A percentile compares a stretch with the other conserved stretches of the same genome.
phyloP scores from a whole-genome alignment of 2,329 filamentous ascomycete species.

The Cordyceps sp. region DNA sequence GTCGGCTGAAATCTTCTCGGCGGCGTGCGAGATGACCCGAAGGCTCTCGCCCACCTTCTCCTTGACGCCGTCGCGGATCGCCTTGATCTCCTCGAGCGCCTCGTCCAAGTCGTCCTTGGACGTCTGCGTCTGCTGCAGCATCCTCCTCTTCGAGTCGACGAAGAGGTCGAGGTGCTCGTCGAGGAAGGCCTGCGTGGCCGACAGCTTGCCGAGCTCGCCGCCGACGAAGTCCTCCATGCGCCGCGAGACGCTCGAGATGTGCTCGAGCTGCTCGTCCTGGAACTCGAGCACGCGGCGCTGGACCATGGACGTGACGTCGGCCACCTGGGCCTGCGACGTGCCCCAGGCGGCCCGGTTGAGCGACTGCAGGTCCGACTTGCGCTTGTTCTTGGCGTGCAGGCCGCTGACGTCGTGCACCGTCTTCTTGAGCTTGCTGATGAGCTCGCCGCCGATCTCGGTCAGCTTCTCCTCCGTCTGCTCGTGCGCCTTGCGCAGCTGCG shows the following conservation, averaged over 20 bases:
- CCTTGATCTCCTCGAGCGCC: conserved; percentile 84
- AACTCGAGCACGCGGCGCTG: conserved; percentile 62
- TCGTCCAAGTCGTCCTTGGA: conserved; percentile 77
- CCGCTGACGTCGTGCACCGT: conserved; percentile 70
- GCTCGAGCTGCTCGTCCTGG: conserved; percentile 51
- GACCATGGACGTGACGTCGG: conserved; percentile 59
- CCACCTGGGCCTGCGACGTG: conserved; percentile 57
- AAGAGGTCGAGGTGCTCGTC: conserved; percentile 53
- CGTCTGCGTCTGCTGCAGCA: conserved; percentile 48
- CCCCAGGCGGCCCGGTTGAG: conserved; percentile 69
- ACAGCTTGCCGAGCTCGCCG: conserved; percentile 56
- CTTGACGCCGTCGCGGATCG: conserved; percentile 79
- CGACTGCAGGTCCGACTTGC: conserved; percentile 69
- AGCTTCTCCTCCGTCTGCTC: conserved; percentile 70
- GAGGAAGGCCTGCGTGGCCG: conserved; percentile 52
- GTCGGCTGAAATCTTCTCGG: conserved; percentile 76
- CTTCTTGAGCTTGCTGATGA: conserved; percentile 61
- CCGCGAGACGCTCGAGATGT: conserved; percentile 49
- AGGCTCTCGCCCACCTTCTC: conserved; percentile 70
- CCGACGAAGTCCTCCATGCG: conserved; percentile 65
- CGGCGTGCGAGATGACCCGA: conserved; percentile 65
- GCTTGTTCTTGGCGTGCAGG: conserved; percentile 70
- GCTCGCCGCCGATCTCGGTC: conserved; percentile 51
- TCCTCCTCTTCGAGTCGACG: conserved; percentile 46
- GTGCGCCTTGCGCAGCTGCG: conserved; percentile 64